Evolutionary conservation across 352 stramenopile species (phyloP), one percentile per base, ranked within the genome.

Genomic region (Phytophthora ramorum): DNA sequence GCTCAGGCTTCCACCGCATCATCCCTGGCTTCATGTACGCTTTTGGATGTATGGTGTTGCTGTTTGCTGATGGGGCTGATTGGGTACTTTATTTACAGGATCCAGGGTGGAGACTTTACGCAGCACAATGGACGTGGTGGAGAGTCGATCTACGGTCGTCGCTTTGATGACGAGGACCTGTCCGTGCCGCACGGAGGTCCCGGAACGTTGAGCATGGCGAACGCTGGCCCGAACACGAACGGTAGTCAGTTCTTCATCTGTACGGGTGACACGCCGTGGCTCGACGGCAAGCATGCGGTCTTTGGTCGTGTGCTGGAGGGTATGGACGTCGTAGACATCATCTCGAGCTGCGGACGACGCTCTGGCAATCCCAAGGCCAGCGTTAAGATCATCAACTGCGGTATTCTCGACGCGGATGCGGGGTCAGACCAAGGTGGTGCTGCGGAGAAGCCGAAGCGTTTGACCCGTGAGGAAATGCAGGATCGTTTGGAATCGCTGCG

Each of bases 241-340:
- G 94, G 95, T 62, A 96, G 81, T 54, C 95, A 99, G 76, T 99
- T 99, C 75, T 99, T 99, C 72, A 98, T 99, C 51, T 98, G 93
- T 16, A 98, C 97, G 43, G 82, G 81, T 35, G 88, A 97, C 63
- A 99, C 96, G 26, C 88, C 94, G 34, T 99, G 96, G 95, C 83
- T 99, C 32, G 95, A 99, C 64, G 96, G 95, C 51, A 98, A 97
- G 75, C 97, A 99, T 85, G 84, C 98, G 24, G 98, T 99, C 0
- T 99, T 99, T 79, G 97, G 97, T 28, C 78, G 80, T 48, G 91
- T 97, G 7, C 44, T 96, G 34, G 90, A 98, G 50, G 93, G 93
- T 43, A 92, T 93, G 79, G 89, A 97, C 67, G 77, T 98, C 32
- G 90, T 98, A n/a, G 95, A 98, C 59, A 90, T 86, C 43, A 74